Percentiles rank a stretch among this genome's conserved stretches.
Conservation (phyloP, 768 basidiomycete species). For the Boletus huronensis region DNA sequence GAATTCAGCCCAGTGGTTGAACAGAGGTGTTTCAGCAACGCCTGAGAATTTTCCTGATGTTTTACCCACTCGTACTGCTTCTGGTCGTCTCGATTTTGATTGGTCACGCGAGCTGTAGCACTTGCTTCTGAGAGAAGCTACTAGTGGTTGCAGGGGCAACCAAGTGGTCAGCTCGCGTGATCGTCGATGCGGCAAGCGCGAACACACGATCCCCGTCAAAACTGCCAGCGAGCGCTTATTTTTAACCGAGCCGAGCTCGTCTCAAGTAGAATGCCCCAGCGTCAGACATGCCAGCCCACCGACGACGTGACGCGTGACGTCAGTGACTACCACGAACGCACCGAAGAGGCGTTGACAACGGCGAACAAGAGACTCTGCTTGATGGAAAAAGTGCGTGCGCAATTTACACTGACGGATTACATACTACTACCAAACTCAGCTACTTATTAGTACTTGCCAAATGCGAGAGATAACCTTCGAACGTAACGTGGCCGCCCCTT, state of each 20-base stretch:
- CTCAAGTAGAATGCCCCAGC: neutral
- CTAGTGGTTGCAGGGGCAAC: neutral
- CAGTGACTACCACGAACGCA: neutral
- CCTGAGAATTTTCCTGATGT: neutral
- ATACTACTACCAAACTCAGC: conserved; percentile 1
- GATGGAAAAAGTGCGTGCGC: neutral
- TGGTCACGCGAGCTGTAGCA: neutral
- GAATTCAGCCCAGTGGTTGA: neutral
- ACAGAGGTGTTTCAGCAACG: conserved; percentile 14
- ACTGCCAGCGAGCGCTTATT: conserved; percentile 6
- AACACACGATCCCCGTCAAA: neutral
- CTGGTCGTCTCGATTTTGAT: neutral
- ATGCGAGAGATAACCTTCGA: neutral
- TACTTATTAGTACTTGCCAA: neutral
- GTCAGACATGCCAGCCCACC: too few species aligned
- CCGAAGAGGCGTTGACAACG: neutral
- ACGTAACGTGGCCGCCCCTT: neutral
- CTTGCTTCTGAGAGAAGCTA: neutral
- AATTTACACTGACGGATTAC: conserved; percentile 5
- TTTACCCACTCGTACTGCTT: neutral
- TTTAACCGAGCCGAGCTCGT: too few species aligned
- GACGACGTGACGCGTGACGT: too few species aligned
- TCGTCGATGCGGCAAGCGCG: neutral
- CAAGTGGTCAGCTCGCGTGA: conserved; percentile 5
- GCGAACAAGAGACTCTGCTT: neutral